Base-by-base conservation (phyloP, 805 yeast species). In the Candida sakaeoensis region DNA sequence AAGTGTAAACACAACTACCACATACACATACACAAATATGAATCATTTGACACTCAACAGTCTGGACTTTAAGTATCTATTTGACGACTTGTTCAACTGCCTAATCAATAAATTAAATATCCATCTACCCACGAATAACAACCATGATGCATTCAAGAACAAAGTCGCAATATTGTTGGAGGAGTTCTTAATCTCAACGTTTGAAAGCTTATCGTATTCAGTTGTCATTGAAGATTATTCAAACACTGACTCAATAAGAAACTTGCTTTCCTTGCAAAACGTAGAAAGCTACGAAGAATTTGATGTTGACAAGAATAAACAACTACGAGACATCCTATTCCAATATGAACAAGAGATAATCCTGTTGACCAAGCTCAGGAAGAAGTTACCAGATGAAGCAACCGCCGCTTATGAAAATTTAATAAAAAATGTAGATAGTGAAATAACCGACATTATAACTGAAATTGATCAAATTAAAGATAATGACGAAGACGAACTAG, bases 261-360 rank as follows among this genome's bases (percentile, higher is more conserved):
- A 70, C 31, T 53, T 67, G 47, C 44, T 67, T 7, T 46, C 61
- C 16, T 44, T 62, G 27, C 49, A 51, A 25, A 58, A 66, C 4
- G 48, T 32, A 28, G 69, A 63, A 41, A 72, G 72, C 42, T 70
- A 79, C 7, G 93, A 82, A 54, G 88, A 90, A 1, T 84, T 82
- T 57, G 91, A 86, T 52, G 60, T 73, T 28, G 79, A 72, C 14
- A 58, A 84, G 43, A 82, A 83, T 55, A 80, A 75, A 42, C 56
- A 68, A 40, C 71, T 85, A 21, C 65, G 91, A 34, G 65, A 70
- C 36, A 49, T 76, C 36, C 75, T 84, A 45, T 70, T 70, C 36
- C 68, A 72, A 27, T 80, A 85, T 42, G 95, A 86, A 47, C 72
- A 70, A 35, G 76, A 75, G 44, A 77, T 87, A 0, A 71, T 78